Evolutionary conservation across 306 rosid species (phyloP), one percentile per base, ranked within the genome.

Genomic region (Arachis stenosperma): DNA sequence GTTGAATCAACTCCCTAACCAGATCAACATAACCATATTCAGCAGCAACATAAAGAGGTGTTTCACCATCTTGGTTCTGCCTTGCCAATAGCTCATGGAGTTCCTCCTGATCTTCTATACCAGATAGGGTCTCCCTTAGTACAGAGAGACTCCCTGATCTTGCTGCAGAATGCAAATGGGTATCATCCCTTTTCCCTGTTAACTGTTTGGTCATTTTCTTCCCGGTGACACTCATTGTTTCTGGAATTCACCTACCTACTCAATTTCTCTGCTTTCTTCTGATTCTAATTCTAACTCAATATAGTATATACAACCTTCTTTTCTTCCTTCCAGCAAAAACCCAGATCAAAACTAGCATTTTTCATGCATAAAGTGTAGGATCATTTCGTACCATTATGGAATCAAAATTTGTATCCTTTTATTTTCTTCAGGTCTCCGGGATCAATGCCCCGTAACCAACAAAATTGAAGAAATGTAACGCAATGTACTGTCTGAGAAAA

Each of bases 181-280:
- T 88, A 52, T 95, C 99, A 9, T 95, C 99, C 17, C 96, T 86
- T 83, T 92, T 95, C 51, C 98, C 99, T 0, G 99, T 95, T 58
- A 95, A 75, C 71, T 91, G 98, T 77, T 88, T 95, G 3, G 93
- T 83, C 90, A 95, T 95, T 77, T 91, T 95, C 57, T 88, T 92
- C 85, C 86, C 76, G 0, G 89, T 84, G 17, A 75, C 53, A 76
- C 63, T 85, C 36, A 75, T 30, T 75, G 58, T 75, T 50, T 50
- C 78, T 89, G 65, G 71, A 11, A 43, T 52, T 52, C 75, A 82
- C 22, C 74, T 48, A 14, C 53, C 75, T 22, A 46, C 6, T 47
- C 13, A 40, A 29, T 39, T 12, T 55, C 40, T 22, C 27, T 22
- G 27, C 61, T 14, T 67, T 37, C 54, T 22, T 60, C 70, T 53